Conservation (phyloP, 2,329 filamentous ascomycete genomes). For the Fusarium tuaranense region DNA sequence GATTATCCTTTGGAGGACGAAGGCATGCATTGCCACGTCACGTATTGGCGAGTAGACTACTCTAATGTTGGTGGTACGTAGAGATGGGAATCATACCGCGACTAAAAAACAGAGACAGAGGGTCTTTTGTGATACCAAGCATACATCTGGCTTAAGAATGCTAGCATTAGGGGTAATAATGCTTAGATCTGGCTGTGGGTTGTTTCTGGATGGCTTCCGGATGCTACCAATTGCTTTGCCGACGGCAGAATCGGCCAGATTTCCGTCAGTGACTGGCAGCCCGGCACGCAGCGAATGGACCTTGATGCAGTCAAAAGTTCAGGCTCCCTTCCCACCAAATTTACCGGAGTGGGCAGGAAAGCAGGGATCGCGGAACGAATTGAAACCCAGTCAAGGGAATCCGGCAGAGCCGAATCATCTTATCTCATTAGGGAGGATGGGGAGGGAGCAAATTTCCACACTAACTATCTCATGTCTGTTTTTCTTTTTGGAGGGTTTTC, state of each 20-base stretch:
- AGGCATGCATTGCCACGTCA: not conserved
- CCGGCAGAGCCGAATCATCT: not conserved
- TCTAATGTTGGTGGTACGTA: not conserved
- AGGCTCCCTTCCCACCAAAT: not conserved
- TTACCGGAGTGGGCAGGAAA: not conserved
- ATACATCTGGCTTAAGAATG: slow-evolving; percentile 26
- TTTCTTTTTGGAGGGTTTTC: not conserved
- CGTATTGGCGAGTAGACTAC: not conserved
- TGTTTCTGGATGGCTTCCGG: not conserved
- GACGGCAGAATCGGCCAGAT: not conserved
- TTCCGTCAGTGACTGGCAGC: not conserved
- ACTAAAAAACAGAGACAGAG: not conserved
- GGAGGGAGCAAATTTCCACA: not conserved
- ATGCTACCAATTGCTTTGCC: not conserved
- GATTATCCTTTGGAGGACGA: not conserved
- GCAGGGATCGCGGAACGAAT: slow-evolving; percentile 4
- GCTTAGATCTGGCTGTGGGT: not conserved
- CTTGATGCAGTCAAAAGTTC: not conserved
- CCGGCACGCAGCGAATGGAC: not conserved
- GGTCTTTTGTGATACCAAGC: slow-evolving; percentile 12
- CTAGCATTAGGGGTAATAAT: slow-evolving; percentile 15
- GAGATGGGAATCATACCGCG: not conserved
- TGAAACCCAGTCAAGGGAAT: not conserved
- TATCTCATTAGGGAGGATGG: slow-evolving; percentile 1
- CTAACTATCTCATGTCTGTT: not conserved